Conservation (phyloP, 2,329 filamentous ascomycete species). For the Sclerotinia borealis region DNA sequence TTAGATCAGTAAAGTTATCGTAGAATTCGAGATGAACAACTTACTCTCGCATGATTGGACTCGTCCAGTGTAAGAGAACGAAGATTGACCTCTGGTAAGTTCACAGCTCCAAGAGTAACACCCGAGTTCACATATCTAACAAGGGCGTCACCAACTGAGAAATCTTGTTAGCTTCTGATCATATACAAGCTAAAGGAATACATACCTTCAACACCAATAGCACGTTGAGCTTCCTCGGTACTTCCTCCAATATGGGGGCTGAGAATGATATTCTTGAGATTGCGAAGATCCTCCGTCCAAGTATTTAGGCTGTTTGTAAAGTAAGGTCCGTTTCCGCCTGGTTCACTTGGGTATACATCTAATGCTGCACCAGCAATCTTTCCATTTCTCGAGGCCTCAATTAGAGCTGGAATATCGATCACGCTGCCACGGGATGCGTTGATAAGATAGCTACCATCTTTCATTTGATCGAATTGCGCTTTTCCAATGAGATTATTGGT, state of each 20-base stretch:
- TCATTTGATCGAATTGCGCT: conserved; percentile 79
- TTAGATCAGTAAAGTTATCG: conserved; percentile 22
- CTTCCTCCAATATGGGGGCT: conserved; percentile 96
- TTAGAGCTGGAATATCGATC: conserved; percentile 86
- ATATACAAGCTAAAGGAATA: not conserved
- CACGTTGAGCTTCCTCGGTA: conserved; percentile 94
- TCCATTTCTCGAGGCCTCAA: conserved; percentile 77
- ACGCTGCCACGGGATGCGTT: conserved; percentile 93
- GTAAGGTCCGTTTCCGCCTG: conserved; percentile 88
- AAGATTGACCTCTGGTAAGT: conserved; percentile 90
- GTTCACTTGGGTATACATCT: conserved; percentile 93
- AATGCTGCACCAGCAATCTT: conserved; percentile 92
- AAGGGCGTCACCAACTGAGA: conserved; percentile 71
- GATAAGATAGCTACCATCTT: conserved; percentile 85
- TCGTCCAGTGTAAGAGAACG: conserved; percentile 88
- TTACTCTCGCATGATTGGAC: conserved; percentile 75
- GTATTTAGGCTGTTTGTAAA: conserved; percentile 78
- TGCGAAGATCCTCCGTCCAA: conserved; percentile 80
- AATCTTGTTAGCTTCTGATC: conserved; percentile 1
- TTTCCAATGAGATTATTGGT: conserved; percentile 89
- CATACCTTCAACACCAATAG: conserved; percentile 80
- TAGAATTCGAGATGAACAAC: conserved; percentile 21
- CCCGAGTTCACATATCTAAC: conserved; percentile 96
- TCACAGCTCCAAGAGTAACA: conserved; percentile 84
- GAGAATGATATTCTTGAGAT: conserved; percentile 85